phyloP scores from a whole-genome alignment of 2,329 filamentous ascomycete species.

The Fusarium compactum region DNA sequence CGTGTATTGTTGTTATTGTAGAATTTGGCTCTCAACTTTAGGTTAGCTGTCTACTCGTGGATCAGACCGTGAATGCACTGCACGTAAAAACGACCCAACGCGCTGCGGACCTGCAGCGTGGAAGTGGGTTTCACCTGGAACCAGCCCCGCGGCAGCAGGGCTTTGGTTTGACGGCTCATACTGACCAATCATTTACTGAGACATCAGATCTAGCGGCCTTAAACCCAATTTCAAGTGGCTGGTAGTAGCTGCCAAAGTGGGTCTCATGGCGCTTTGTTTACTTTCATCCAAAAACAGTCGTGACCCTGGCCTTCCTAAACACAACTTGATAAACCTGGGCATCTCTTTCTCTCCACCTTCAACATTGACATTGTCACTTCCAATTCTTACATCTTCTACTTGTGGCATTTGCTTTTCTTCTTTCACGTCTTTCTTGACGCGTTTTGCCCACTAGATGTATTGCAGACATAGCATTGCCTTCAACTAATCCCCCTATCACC shows the following conservation, averaged over 20 bases:
- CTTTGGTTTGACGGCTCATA: neutral
- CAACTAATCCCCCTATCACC: slow-evolving; percentile 16
- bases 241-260: slow-evolving; percentile 24
- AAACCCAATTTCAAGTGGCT: slow-evolving; percentile 18
- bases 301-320: slow-evolving; percentile 40
- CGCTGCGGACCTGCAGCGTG: slow-evolving; percentile 21
- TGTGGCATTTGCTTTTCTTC: slow-evolving; percentile 19
- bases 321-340: slow-evolving; percentile 36
- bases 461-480: slow-evolving; percentile 40
- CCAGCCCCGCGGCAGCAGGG: slow-evolving; percentile 22
- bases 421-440: slow-evolving; percentile 32
- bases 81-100: slow-evolving; percentile 11
- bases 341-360: slow-evolving; percentile 33
- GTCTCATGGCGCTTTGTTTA: slow-evolving; percentile 49
- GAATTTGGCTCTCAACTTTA: neutral
- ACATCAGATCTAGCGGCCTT: slow-evolving; percentile 10
- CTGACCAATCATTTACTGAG: slow-evolving; percentile 8
- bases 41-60: slow-evolving; percentile 14
- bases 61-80: neutral
- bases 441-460: slow-evolving; percentile 32
- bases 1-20: neutral
- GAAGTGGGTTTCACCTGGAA: slow-evolving; percentile 13
- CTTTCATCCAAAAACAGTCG: slow-evolving; percentile 52
- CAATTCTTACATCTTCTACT: slow-evolving; percentile 27
- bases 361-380: slow-evolving; percentile 14